Conservation (phyloP, 768 basidiomycete genomes). For the Boletus rubroflammeus region DNA sequence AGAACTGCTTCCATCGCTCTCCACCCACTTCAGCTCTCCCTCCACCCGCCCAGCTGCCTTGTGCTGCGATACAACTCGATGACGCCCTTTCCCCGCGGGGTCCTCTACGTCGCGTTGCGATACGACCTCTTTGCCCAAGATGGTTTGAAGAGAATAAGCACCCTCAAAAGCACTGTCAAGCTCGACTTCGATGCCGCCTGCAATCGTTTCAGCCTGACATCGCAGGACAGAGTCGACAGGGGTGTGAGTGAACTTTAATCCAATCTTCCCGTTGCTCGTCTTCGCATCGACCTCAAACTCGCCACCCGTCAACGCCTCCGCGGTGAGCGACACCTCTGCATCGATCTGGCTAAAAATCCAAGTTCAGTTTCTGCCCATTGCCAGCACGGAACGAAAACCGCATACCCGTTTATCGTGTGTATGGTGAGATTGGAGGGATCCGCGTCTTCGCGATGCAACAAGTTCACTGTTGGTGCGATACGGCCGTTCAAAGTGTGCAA, state of each 20-base stretch:
- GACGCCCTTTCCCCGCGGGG: constrained; percentile 35
- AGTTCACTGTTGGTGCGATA: constrained; percentile 37
- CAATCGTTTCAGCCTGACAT: constrained; percentile 29
- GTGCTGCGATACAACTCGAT: constrained; percentile 21
- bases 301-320: constrained; percentile 28
- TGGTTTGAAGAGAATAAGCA: constrained; percentile 30
- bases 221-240: constrained; percentile 37
- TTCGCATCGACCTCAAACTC: constrained; percentile 31
- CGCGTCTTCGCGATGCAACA: constrained; percentile 29
- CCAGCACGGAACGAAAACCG: background rate
- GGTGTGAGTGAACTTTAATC: constrained; percentile 25
- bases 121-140: constrained; percentile 23
- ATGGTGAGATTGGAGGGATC: constrained; percentile 31
- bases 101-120: constrained; percentile 26
- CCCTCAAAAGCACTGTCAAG: constrained; percentile 44
- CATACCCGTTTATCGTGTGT: constrained; percentile 43
- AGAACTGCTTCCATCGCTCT: constrained; percentile 17
- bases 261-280: constrained; percentile 31
- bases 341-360: constrained; percentile 15
- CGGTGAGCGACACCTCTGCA: constrained; percentile 29
- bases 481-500: constrained; percentile 38
- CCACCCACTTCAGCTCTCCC: constrained; percentile 25
- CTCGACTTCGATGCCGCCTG: constrained; percentile 21
- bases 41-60: constrained; percentile 4
- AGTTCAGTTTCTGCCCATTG: background rate